Base-by-base conservation (phyloP, 106 monocot genomes). In the Agapanthus africanus region DNA sequence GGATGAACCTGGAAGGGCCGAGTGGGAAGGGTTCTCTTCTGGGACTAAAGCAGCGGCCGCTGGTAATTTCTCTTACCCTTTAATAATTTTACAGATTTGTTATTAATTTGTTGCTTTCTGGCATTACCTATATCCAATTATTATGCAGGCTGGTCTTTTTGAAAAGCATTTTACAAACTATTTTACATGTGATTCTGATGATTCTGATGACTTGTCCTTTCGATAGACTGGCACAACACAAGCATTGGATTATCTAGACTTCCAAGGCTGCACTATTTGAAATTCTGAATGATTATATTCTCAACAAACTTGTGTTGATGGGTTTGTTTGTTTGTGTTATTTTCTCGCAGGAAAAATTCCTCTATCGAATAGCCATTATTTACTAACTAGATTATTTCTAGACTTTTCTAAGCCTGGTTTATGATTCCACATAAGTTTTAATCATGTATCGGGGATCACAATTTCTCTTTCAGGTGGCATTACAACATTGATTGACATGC, bases 11-110 rank as follows among this genome's bases (percentile, higher is more conserved):
- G 97, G 97, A 85, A 86, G 87, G 52, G 54, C 74, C 54, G 92
- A 97, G 68, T 97, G 97, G 97, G 97, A 97, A 77, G 97, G 91
- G 21, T 97, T 97, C 71, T 84, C 71, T 36, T 63, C 97, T 34
- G 97, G 97, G 33, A 97, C 92, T 52, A 97, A 71, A 74, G 97
- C 97, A 54, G 97, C 97, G 50, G 97, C 92, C 44, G 97, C 97
- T 44, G 97, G 97, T 97, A 86, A 27, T 25, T 18, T 66, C 35
- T 35, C 16, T 61, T 61, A 36, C 61, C 33, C n/a, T 19, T 22
- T 56, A 56, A 1, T 56, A 56, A 47, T 47, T 47, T 47, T 47
- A 5, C 46, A 47, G 46, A n/a, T n/a, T n/a, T n/a, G n/a, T n/a
- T n/a, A n/a, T n/a, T n/a, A n/a, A n/a, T n/a, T n/a, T n/a, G n/a